A percentile compares a stretch with the other conserved stretches of the same genome.
These are phyloP conservation scores for Fusarium haematococcum DNA, from an alignment of 2,329 filamentous ascomycete species.

Conservation along the genomic window DNA sequence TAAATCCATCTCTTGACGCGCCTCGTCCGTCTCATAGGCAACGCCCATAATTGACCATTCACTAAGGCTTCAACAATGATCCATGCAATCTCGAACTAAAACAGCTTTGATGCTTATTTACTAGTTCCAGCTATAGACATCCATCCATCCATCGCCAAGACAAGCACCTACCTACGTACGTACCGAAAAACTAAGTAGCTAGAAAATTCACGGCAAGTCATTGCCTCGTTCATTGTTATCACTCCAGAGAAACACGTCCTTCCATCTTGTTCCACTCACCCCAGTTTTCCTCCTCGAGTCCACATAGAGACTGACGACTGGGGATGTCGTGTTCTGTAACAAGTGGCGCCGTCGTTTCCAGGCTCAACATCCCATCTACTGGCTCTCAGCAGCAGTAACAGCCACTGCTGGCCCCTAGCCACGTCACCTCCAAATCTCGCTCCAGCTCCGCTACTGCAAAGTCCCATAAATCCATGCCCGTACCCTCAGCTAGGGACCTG, in stretches of 20 bases:
- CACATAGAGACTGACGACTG: conserved; percentile 1
- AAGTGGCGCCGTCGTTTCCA: conserved; percentile 32
- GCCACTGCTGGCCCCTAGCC: conserved; percentile 30
- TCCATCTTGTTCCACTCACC: conserved; percentile 27
- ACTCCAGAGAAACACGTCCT: background rate
- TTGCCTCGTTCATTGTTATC: conserved; percentile 17
- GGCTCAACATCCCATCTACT: conserved; percentile 24
- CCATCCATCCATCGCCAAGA: conserved; percentile 20
- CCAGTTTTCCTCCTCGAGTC: conserved; percentile 28
- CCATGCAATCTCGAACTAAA: conserved; percentile 8
- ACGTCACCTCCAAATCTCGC: conserved; percentile 32
- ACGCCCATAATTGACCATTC: conserved; percentile 1
- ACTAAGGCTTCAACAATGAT: background rate
- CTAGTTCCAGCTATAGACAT: conserved; percentile 38
- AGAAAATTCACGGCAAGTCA: conserved; percentile 32
- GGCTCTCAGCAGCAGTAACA: conserved; percentile 26
- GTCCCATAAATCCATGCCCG: conserved; percentile 32
- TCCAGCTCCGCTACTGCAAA: conserved; percentile 30
- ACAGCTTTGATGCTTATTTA: conserved; percentile 39
- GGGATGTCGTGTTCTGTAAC: conserved; percentile 29
- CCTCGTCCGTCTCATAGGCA: conserved; percentile 1
- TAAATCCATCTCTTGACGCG: background rate
- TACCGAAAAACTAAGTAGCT: conserved; percentile 10
- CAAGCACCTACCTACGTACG: conserved; percentile 18
- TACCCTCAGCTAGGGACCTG: conserved; percentile 10